Conservation (phyloP, 345 rosid species). For the Garcia nutans region DNA sequence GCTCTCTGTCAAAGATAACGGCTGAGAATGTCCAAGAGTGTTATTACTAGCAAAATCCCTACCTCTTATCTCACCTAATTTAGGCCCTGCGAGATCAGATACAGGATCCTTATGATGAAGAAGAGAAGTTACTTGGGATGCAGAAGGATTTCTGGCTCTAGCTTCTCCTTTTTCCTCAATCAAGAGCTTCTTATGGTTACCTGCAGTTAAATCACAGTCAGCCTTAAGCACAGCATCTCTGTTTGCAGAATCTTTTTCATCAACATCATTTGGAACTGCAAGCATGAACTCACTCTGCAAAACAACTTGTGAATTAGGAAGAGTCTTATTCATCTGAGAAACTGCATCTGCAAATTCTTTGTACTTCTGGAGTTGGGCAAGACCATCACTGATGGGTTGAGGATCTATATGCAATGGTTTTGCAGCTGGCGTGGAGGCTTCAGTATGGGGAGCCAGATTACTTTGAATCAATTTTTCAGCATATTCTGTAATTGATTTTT, state of each 20-base stretch:
- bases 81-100: constrained; percentile 33
- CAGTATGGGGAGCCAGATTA: constrained; percentile 47
- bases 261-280: constrained; percentile 28
- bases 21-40: constrained; percentile 23
- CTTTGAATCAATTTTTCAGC: constrained; percentile 41
- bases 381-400: constrained; percentile 41
- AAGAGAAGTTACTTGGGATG: constrained; percentile 26
- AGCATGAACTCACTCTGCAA: constrained; percentile 35
- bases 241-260: constrained; percentile 28
- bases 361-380: constrained; percentile 41
- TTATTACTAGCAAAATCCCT: constrained; percentile 7
- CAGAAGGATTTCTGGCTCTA: constrained; percentile 33
- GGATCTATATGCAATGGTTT: constrained; percentile 26
- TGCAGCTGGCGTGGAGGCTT: constrained; percentile 36
- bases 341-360: constrained; percentile 40
- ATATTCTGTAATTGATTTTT: constrained; percentile 40
- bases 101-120: constrained; percentile 31
- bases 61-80: constrained; percentile 12
- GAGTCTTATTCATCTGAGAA: constrained; percentile 41
- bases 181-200: constrained; percentile 18
- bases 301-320: constrained; percentile 33
- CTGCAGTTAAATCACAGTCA: constrained; percentile 18
- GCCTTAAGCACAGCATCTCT: constrained; percentile 32
- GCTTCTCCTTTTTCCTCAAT: constrained; percentile 25
- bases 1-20: constrained; percentile 38